Conservation (phyloP, 2,329 filamentous ascomycete species). For the Cordyceps javanica region DNA sequence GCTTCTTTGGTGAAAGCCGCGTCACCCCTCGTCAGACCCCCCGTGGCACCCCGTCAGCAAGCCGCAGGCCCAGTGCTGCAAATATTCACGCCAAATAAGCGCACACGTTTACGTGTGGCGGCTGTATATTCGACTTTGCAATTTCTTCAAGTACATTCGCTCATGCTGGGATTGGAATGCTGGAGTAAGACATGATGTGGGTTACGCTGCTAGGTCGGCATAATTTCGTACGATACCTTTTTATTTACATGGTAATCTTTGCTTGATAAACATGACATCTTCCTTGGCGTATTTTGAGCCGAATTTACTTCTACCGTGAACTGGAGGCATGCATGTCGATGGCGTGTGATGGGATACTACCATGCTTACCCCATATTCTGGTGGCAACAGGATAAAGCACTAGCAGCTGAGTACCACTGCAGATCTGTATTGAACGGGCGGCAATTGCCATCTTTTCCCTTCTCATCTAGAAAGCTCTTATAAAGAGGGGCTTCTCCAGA, state of each 20-base stretch:
- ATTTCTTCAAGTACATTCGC: neutral
- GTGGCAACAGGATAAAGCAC: neutral
- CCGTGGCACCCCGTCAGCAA: slow-evolving; percentile 31
- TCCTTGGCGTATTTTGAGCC: neutral
- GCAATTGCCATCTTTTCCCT: neutral
- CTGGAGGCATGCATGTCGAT: neutral
- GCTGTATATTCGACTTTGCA: neutral
- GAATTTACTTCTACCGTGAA: neutral
- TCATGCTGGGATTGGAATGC: no score
- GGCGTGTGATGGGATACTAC: neutral
- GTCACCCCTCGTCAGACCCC: slow-evolving; percentile 33
- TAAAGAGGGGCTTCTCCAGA: neutral
- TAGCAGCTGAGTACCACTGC: neutral
- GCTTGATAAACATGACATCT: neutral
- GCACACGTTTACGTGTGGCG: neutral
- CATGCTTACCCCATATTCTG: neutral
- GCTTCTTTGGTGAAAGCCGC: slow-evolving; percentile 36
- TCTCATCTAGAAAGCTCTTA: neutral
- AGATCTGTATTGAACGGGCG: neutral
- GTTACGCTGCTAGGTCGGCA: neutral
- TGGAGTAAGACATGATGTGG: no score
- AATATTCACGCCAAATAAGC: slow-evolving; percentile 7
- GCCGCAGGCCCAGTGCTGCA: slow-evolving; percentile 24
- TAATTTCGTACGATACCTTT: neutral
- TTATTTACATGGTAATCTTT: neutral